phyloP scores from a whole-genome alignment of 306 rosid species.

The Oemleria cerasiformis region DNA sequence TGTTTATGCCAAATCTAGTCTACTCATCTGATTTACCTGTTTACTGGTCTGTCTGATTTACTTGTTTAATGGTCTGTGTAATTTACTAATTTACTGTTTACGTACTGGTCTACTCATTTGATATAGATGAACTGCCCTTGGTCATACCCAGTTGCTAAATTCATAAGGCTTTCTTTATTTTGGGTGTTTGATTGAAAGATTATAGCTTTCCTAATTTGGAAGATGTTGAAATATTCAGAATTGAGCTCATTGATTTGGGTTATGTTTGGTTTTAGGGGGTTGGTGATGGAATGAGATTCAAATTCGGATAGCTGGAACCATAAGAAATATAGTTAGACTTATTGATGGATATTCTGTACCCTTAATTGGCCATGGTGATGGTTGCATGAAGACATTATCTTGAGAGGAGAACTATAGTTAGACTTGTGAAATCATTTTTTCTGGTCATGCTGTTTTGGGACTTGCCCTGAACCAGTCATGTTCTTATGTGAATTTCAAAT shows the following conservation, averaged over 20 bases:
- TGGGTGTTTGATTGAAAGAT: background rate
- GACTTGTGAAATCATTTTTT: background rate
- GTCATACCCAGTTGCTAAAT: constrained; percentile 8
- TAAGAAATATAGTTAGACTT: background rate
- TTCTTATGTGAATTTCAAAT: background rate
- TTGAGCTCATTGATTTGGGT: constrained; percentile 3
- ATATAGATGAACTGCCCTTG: no score
- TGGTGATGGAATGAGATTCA: background rate
- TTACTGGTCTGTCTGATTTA: no score
- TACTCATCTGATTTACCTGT: no score
- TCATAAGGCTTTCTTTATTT: background rate
- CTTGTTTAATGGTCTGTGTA: no score
- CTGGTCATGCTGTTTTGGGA: no score
- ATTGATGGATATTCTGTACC: background rate
- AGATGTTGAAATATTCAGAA: background rate
- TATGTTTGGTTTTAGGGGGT: constrained; percentile 1
- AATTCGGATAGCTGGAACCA: background rate
- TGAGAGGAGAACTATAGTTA: background rate
- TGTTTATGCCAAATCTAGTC: no score
- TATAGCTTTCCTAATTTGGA: background rate
- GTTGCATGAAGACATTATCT: background rate
- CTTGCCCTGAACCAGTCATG: no score
- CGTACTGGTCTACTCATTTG: no score
- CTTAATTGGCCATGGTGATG: background rate
- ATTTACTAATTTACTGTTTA: no score